Base-by-base conservation (phyloP, 495 filamentous ascomycete genomes). In the Xylaria longipes region DNA sequence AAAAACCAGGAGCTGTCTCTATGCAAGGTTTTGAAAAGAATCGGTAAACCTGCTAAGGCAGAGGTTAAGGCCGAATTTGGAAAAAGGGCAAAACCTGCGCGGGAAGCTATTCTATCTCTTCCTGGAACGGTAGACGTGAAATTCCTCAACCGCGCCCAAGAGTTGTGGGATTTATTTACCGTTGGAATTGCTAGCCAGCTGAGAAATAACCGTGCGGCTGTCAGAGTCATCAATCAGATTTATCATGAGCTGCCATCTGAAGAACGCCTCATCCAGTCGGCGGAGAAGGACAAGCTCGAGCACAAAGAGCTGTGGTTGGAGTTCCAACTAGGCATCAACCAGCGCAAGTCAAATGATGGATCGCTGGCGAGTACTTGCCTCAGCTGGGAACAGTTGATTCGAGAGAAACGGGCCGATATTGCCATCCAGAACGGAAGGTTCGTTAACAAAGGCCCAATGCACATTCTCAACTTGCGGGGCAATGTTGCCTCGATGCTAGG, bases 361-460 rank as follows among this genome's bases (percentile, higher is more conserved):
- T 22, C 25, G 12, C 4, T 54, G 12, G 5, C 33, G 12, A 35
- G 22, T 9, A 15, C 5, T 2, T 70, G 68, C 15, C 45, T 48
- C 2, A 70, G 57, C 58, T 70, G 68, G 68, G 58, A 70, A 20
- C 29, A n/a, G 4, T 9, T 64, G 3, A 64, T 70, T 2, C 20
- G 25, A 3, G 58, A 64, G 7, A 20, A 20, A 8, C 68, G 68
- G 3, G 46, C 68, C 31, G 58, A 63, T 0, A 31, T 70, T 1
- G 31, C 31, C 33, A 43, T 70, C 15, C n/a, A 11, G 11, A 35
- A 2, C 14, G 67, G 56, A 14, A 2, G 1, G 0, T 45, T 69
- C 35, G 17, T 37, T n/a, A 48, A 70, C 27, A 0, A 7, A 15
- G 46, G 39, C 25, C 57, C 58, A n/a, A 56, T 7, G 27, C 8